Evolutionary conservation across 2,329 filamentous ascomycete species (phyloP).

Genomic region (Exophiala mesophila): DNA sequence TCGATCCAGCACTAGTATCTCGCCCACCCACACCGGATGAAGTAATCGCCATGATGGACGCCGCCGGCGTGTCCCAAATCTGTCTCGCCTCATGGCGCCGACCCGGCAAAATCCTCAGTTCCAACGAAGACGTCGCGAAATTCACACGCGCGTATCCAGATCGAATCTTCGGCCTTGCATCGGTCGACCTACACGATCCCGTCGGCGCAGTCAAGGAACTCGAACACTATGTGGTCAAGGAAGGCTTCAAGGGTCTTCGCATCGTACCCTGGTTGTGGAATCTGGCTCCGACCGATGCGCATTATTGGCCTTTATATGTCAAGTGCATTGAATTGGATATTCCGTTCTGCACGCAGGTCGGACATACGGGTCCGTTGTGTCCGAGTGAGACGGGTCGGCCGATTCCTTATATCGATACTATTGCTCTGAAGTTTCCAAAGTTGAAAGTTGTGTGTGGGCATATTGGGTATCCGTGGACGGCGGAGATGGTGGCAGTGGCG

Average conservation of each 20-base stretch:
- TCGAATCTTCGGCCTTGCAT: conserved; percentile 28
- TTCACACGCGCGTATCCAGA: conserved; percentile 26
- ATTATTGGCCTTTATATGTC: conserved; percentile 29
- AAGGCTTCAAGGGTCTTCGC: conserved; percentile 27
- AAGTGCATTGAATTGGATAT: conserved; percentile 30
- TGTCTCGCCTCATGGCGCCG: conserved; percentile 24
- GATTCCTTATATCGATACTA: conserved; percentile 27
- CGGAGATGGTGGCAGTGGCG: conserved; percentile 25
- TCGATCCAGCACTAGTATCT: conserved; percentile 1
- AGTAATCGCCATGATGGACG: conserved; percentile 23
- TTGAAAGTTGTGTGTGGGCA: conserved; percentile 27
- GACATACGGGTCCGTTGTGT: conserved; percentile 28
- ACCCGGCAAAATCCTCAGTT: conserved; percentile 22
- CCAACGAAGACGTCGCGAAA: conserved; percentile 25
- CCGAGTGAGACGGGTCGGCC: conserved; percentile 29
- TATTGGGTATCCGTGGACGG: conserved; percentile 27
- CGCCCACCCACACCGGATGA: conserved; percentile 20
- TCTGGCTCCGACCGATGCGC: conserved; percentile 27
- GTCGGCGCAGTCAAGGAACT: conserved; percentile 27
- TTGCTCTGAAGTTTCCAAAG: conserved; percentile 26
- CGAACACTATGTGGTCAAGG: conserved; percentile 27
- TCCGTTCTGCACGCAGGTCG: conserved; percentile 29
- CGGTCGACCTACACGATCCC: conserved; percentile 27
- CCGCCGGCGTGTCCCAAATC: conserved; percentile 21
- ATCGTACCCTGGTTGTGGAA: conserved; percentile 29